Base-by-base conservation (phyloP, 176 grass and related monocot species). In the Oryza longistaminata region DNA sequence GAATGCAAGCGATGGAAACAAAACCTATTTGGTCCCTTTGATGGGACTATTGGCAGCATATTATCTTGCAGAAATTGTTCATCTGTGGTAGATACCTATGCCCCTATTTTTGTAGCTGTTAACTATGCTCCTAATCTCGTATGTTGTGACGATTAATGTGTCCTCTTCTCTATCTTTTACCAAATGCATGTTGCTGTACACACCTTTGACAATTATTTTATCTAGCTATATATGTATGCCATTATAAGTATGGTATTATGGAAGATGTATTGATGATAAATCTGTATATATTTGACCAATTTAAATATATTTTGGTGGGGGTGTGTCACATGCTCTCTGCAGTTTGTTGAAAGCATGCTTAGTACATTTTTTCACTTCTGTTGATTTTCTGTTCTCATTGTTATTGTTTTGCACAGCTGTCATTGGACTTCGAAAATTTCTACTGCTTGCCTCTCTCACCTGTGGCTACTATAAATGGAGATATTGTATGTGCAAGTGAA, bases 61-160 rank as follows among this genome's bases (percentile, higher is more conserved):
- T 94, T 98, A 86, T 92, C 91, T 76, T 95, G 96, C 87, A 88
- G 82, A 78, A 90, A 88, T 85, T 98, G 96, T 85, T 95, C 91
- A 33, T 92, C 87, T 87, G 73, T 94, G 91, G 93, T 98, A 98
- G 84, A 90, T 14, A 74, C 73, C 85, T 91, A 70, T 81, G 60
- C 74, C 77, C 67, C 73, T 84, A 76, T 52, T 40, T 87, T 77
- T 70, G n/a, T 24, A 62, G 21, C 19, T 62, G n/a, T 62, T 62
- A 62, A 11, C 58, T 62, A 62, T 62, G 58, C 58, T 24, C n/a
- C n/a, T 62, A 62, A 22, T 21, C 21, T n/a, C 55, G 6, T 60
- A 60, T 62, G 58, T 78, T 78, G 24, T 79, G 27, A 66, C 37
- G 78, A 66, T 82, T 42, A 74, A 50, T 76, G 17, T 71, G n/a